phyloP scores from a whole-genome alignment of 495 filamentous ascomycete species.

The Letharia lupina region DNA sequence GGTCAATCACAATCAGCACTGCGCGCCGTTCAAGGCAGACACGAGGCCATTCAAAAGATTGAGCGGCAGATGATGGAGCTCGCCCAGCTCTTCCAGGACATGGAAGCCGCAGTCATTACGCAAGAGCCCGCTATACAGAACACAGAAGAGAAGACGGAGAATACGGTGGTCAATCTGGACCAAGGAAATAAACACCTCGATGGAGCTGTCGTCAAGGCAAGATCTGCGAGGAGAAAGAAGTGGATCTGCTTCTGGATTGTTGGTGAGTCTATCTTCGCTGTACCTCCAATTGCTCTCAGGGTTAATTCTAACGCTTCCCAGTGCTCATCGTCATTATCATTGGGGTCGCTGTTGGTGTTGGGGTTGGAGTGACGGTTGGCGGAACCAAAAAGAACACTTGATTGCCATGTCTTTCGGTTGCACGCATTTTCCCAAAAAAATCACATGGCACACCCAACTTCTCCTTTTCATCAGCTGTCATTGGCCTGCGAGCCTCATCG shows the following conservation, averaged over 20 bases:
- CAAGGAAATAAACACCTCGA: conserved; percentile 74
- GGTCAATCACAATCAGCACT: conserved; percentile 72
- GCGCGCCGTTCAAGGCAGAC: conserved; percentile 69
- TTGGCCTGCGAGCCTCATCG: conserved; percentile 5
- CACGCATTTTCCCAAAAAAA: background rate
- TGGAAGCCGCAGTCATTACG: conserved; percentile 71
- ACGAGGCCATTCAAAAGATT: conserved; percentile 84
- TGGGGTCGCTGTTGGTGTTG: conserved; percentile 42
- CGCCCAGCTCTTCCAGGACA: conserved; percentile 72
- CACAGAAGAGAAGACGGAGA: conserved; percentile 75
- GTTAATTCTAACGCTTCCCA: conserved; percentile 7
- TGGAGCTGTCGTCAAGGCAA: conserved; percentile 69
- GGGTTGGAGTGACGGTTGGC: conserved; percentile 28
- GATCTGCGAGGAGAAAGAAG: conserved; percentile 83
- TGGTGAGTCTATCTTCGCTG: conserved; percentile 46
- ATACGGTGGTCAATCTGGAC: conserved; percentile 66
- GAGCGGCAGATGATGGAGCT: conserved; percentile 81
- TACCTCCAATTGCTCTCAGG: background rate
- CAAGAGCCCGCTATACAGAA: conserved; percentile 68
- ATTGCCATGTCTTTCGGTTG: background rate
- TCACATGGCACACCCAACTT: conserved; percentile 4
- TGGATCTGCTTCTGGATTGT: conserved; percentile 86
- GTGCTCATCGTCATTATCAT: conserved; percentile 41
- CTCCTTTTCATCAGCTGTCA: background rate
- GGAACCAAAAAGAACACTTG: background rate